Conservation (phyloP, 2,329 filamentous ascomycete species). For the Ceratocystis alfenasii region DNA sequence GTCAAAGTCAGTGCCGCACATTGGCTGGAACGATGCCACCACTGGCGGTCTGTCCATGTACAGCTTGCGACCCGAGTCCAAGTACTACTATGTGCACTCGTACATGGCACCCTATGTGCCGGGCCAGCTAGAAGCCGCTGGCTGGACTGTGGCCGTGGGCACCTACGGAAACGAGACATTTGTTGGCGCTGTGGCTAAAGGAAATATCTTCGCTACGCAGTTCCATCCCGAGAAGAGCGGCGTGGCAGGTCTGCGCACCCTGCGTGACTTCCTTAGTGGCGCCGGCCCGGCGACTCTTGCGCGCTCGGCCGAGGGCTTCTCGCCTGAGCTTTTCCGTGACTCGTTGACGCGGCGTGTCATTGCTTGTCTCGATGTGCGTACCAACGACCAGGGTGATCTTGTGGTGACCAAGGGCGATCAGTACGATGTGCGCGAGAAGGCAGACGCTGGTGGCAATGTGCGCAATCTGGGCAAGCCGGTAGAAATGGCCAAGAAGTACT, state of each 20-base stretch:
- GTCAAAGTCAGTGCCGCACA: conserved; percentile 90
- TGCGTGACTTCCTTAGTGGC: conserved; percentile 79
- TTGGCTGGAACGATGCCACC: conserved; percentile 92
- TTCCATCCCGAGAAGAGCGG: conserved; percentile 98
- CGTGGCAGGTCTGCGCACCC: conserved; percentile 67
- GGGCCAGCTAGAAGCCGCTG: conserved; percentile 63
- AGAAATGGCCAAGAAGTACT: conserved; percentile 86
- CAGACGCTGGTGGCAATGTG: conserved; percentile 48
- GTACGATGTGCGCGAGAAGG: conserved; percentile 93
- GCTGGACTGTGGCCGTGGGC: conserved; percentile 87
- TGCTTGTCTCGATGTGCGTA: conserved; percentile 87
- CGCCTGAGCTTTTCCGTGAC: conserved; percentile 34
- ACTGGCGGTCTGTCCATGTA: conserved; percentile 52
- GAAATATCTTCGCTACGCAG: conserved; percentile 81
- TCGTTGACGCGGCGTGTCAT: conserved; percentile 89
- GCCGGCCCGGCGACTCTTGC: conserved; percentile 34
- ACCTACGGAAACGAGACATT: conserved; percentile 83
- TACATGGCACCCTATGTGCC: conserved; percentile 69
- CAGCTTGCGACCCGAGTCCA: conserved; percentile 65
- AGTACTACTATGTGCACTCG: conserved; percentile 98
- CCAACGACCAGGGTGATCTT: conserved; percentile 87
- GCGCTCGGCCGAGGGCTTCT: conserved; percentile 20
- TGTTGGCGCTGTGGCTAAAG: conserved; percentile 75
- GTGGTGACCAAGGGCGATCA: conserved; percentile 98
- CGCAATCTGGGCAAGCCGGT: conserved; percentile 95